Base-by-base conservation (phyloP, 2,329 filamentous ascomycete genomes). In the Dendrostoma leiphaemia region DNA sequence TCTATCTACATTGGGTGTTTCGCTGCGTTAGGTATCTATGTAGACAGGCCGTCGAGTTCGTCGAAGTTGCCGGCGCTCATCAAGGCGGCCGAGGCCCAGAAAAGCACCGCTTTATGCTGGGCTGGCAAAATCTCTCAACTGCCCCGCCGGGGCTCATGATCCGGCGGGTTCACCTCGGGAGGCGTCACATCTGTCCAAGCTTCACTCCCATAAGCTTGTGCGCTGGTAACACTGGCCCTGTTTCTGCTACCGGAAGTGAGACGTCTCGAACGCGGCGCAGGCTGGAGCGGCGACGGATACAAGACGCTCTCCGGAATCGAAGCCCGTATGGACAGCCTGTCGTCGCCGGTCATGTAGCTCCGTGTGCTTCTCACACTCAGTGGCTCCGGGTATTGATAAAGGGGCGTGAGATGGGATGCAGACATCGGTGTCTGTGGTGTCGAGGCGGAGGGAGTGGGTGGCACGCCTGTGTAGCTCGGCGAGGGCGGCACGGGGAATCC, bases 101-200 rank as follows among this genome's bases (percentile, higher is more conserved):
- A n/a, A n/a, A n/a, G n/a, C n/a, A n/a, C n/a, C 19, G 3, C n/a
- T 2, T 48, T n/a, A 53, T 2, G 48, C 48, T 23, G 51, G 51
- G n/a, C 45, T 53, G 21, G 44, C 51, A 15, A 24, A 15, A 24
- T 26, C n/a, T 9, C 45, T 23, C 40, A 31, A 38, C 46, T 31
- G 2, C 47, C 47, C 41, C 47, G 43, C 41, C 35, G 34, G 3
- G 40, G 45, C 35, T 49, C 51, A 13, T 17, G 34, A 1, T 28
- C 34, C 37, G 51, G 45, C 3, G 45, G 51, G n/a, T 53, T n/a
- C n/a, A n/a, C 45, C 24, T 54, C 29, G 17, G 48, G 51, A 12
- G 51, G 51, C n/a, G 45, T 54, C 29, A 53, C 31, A 6, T 37
- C 37, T 29, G 13, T 44, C 45, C 51, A 43, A 26, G 51, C 44